Evolutionary conservation across 2,329 filamentous ascomycete species (phyloP), one percentile per base, ranked within the genome.

Genomic region (Stachybotrys elegans): DNA sequence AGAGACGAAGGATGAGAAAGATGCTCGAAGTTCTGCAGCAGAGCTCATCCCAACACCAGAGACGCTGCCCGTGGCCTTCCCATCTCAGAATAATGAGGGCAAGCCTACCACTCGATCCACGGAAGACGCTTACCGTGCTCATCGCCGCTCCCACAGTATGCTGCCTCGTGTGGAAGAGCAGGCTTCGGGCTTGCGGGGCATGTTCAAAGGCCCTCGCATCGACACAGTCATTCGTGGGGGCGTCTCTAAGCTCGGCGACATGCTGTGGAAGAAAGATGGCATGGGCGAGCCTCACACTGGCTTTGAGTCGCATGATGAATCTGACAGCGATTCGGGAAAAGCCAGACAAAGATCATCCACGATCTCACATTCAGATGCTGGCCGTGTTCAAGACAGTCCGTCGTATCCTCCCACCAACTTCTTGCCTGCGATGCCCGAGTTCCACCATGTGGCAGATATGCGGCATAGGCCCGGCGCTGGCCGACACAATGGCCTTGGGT

Each of bases 191-290:
- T 40, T 67, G 14, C 79, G 83, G 34, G 81, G 84, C 6, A 83
- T 95, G 39, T 85, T 95, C 65, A 92, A 89, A 65, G 84, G 83
- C 3, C 79, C 81, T 40, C 76, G 86, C 44, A 81, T 92, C 49
- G 86, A 88, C 48, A 86, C 80, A 22, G 75, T 88, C 22, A 78
- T 94, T 36, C 74, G 76, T 21, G 78, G 71, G 6, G 67, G 78
- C 20, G 75, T 81, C 6, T 78, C 75, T 21, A 79, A 73, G 52
- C 61, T 81, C 13, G 72, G 76, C 22, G 78, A 80, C 41, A 66
- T 81, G 42, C 51, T 81, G 19, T 80, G 78, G 75, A 74, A 71
- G 51, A 78, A 71, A 47, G 76, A 80, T 9, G 60, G 51, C 5
- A 48, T 54, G 4, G 54, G 53, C 11, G 64, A 66, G 6, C 54